Conservation (phyloP, 176 grass and related monocot genomes). For the Aegilops longissima region DNA sequence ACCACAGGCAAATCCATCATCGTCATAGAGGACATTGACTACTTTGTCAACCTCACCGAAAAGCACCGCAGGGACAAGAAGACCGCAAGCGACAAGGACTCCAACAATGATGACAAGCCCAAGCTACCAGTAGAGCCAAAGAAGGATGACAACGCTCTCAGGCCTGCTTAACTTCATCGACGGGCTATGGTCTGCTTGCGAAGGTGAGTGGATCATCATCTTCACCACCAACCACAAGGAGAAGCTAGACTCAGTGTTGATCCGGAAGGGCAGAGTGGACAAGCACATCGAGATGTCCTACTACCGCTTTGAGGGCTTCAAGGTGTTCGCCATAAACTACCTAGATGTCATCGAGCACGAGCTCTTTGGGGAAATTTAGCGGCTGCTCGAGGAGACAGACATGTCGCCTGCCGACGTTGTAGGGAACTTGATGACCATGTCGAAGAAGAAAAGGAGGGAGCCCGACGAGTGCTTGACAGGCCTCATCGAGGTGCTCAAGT, state of each 20-base stretch:
- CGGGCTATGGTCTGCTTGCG: constrained; percentile 44
- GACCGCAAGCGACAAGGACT: too few species aligned
- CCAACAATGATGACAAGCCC: background rate
- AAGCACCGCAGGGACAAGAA: constrained; percentile 15
- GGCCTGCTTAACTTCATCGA: constrained; percentile 82
- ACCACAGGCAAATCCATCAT: constrained; percentile 57
- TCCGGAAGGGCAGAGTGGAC: constrained; percentile 58
- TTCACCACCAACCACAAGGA: background rate
- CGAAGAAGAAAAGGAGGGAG: background rate
- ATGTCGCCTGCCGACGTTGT: constrained; percentile 43
- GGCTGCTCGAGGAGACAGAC: constrained; percentile 38
- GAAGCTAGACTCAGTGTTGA: constrained; percentile 44
- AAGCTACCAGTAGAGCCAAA: background rate
- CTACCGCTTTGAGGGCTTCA: constrained; percentile 41
- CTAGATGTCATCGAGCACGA: background rate
- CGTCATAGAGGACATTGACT: constrained; percentile 69
- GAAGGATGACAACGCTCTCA: constrained; percentile 31
- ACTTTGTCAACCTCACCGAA: constrained; percentile 54
- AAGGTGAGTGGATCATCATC: background rate
- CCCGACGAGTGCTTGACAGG: background rate
- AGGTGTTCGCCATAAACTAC: constrained; percentile 36
- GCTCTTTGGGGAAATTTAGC: constrained; percentile 3
- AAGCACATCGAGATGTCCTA: constrained; percentile 63
- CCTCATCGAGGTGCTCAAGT: background rate
- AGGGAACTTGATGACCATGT: background rate